Conservation (phyloP, 2,329 filamentous ascomycete genomes). For the Pseudopithomyces maydicus region DNA sequence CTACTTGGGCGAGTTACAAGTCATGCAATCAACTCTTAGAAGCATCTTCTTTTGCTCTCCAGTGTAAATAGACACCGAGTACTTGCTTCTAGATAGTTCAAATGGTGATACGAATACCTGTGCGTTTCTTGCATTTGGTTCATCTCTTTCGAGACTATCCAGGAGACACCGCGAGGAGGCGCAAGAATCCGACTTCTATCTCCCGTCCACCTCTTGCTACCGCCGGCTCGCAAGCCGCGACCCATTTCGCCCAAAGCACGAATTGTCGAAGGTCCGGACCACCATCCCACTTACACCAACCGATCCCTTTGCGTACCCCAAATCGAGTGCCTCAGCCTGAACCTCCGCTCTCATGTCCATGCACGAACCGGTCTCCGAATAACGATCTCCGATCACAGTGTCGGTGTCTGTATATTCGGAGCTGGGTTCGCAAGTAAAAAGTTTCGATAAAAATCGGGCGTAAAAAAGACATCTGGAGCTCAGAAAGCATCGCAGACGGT, state of each 20-base stretch:
- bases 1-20: no score
- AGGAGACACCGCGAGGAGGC: constrained; percentile 44
- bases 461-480: no score
- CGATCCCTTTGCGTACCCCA: background rate
- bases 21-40: no score
- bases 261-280: constrained; percentile 9
- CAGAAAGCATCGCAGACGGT: no score
- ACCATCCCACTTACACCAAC: constrained; percentile 1
- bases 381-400: constrained; percentile 1
- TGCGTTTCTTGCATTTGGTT: constrained; percentile 44
- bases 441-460: no score
- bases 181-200: constrained; percentile 45
- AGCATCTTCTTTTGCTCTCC: no score
- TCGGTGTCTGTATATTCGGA: background rate
- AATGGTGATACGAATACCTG: background rate
- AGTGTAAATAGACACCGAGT: background rate
- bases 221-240: constrained; percentile 23
- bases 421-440: no score
- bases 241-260: constrained; percentile 5
- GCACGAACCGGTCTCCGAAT: background rate
- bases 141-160: constrained; percentile 37
- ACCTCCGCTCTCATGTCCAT: background rate
- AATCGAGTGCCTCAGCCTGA: background rate
- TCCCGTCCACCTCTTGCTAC: constrained; percentile 39
- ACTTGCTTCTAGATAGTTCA: background rate